Evolutionary conservation across 306 rosid species (phyloP), one percentile per base, ranked within the genome.

Genomic region (Corylus avellana): DNA sequence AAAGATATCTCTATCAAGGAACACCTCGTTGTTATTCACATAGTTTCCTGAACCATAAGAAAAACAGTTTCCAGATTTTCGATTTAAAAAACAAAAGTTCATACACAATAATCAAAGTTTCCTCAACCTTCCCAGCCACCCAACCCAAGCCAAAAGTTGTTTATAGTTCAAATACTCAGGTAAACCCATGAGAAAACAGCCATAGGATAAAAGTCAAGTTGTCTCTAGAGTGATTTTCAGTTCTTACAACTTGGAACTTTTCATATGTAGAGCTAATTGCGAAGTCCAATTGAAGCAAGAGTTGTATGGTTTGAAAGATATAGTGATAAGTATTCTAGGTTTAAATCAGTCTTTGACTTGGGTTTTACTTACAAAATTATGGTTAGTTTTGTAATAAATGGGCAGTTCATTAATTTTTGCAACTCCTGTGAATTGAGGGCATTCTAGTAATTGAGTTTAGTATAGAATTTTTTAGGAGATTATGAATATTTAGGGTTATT

Each of bases 1-100:
- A 73, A 94, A 94, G 54, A 89, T 56, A 13, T 86, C 85, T 76
- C 72, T 80, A 78, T 90, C 93, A 84, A 90, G 93, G 92, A 83
- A 90, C 87, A 90, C 91, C 75, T 78, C 81, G 56, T 74, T 71
- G 48, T 83, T 72, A 75, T 77, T 77, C 79, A 77, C 87, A 77
- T 81, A 22, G 59, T 79, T 22, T 85, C 90, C 87, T 87, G 90
- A 84, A 80, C 80, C 78, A 84, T 79, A 48, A 46, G 79, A 77
- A 81, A 50, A 35, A 66, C 75, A 76, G 71, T 69, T 75, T 32
- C 51, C 83, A 46, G 11, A 77, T 50, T 58, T 75, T 7, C 50
- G 63, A 62, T 72, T 81, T 47, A 69, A 75, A 53, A 82, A 37
- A 62, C 6, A 49, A 44, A 79, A 16, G 72, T 59, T 74, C 55